Conservation (phyloP, 371 early-diverging fungal species). For the Mortierella polycephala region DNA sequence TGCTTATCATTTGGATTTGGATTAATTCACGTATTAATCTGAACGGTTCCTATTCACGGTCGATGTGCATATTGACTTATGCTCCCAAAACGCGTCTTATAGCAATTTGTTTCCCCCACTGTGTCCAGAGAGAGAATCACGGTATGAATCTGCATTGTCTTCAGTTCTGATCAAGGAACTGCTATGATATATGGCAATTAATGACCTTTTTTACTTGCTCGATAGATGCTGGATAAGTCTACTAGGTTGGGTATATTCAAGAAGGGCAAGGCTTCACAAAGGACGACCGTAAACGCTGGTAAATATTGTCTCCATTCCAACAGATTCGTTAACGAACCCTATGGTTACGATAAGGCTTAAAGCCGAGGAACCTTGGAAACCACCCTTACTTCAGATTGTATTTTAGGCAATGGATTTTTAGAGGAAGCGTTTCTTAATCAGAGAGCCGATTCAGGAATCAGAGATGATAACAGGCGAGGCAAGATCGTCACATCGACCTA, state of each 20-base stretch:
- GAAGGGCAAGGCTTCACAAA: slow-evolving; percentile 44
- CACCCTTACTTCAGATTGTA: too few species aligned
- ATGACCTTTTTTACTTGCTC: background rate
- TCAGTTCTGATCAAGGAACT: background rate
- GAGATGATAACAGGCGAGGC: background rate
- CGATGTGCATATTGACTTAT: background rate
- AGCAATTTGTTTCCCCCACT: slow-evolving; percentile 43
- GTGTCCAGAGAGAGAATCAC: slow-evolving; percentile 39
- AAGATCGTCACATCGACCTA: slow-evolving; percentile 16
- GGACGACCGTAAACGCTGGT: slow-evolving; percentile 20
- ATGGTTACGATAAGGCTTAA: too few species aligned
- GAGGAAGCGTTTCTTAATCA: slow-evolving; percentile 23
- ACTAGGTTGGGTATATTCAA: slow-evolving; percentile 34
- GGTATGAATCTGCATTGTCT: slow-evolving; percentile 11
- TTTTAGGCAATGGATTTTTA: slow-evolving; percentile 13
- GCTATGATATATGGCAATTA: background rate
- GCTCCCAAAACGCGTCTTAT: background rate
- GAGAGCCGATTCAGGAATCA: background rate
- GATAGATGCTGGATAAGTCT: slow-evolving; percentile 22
- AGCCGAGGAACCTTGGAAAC: too few species aligned
- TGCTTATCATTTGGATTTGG: background rate
- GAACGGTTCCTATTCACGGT: background rate
- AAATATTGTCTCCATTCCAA: background rate
- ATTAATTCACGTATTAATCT: background rate
- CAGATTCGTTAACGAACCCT: background rate